Conservation (phyloP, 768 basidiomycete genomes). For the Tricholoma terreum region DNA sequence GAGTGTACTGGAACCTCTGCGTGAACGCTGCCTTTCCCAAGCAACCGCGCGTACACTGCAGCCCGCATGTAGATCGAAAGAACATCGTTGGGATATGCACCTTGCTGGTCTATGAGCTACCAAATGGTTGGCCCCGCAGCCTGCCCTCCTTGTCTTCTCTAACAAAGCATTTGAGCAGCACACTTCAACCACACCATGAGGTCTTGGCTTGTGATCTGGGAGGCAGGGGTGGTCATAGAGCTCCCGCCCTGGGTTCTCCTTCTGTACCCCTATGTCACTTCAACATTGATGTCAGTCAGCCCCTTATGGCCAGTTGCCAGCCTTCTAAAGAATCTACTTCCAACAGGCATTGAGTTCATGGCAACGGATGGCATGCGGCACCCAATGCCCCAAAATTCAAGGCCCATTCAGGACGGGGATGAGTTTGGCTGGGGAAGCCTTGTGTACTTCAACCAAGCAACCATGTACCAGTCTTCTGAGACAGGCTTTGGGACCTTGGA, state of each 20-base stretch:
- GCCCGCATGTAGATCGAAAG: constrained; percentile 26
- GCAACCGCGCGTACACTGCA: constrained; percentile 14
- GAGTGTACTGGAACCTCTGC: constrained; percentile 27
- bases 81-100: constrained; percentile 30
- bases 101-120: constrained; percentile 20
- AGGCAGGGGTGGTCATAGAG: constrained; percentile 29
- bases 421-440: background rate
- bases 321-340: too few relatives aligned
- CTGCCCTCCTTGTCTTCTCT: too few relatives aligned
- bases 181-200: constrained; percentile 19
- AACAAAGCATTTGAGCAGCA: background rate
- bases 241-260: constrained; percentile 29
- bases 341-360: background rate
- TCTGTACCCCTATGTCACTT: constrained; percentile 33
- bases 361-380: too few relatives aligned
- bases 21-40: constrained; percentile 17
- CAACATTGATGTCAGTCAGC: constrained; percentile 25
- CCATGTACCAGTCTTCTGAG: background rate
- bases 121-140: constrained; percentile 2
- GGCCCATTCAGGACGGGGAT: background rate
- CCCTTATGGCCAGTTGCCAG: too few relatives aligned
- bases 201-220: constrained; percentile 35
- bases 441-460: background rate
- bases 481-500: background rate
- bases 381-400: too few relatives aligned